Evolutionary conservation across 345 rosid genomes (phyloP), one percentile per base, ranked within the genome.

Genomic region (Syzygium aromaticum): DNA sequence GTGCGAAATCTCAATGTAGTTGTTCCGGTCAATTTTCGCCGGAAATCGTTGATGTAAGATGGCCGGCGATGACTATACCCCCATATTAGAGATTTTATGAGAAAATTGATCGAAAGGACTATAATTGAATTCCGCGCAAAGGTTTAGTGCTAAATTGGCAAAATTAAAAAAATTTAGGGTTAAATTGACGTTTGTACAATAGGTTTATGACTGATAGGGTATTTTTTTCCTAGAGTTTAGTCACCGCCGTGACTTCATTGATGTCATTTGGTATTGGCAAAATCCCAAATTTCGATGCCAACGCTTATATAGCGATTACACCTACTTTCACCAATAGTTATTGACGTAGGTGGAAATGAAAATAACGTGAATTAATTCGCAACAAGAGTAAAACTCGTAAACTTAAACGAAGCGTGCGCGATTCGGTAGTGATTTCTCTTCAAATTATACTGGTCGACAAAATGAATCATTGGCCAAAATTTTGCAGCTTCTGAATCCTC

Each of bases 61-160:
- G 10, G 3, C 5, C 0, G 0, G 0, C 22, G 5, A 28, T 63
- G 11, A 63, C 3, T 28, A 16, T 2, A 7, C 1, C 14, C 2
- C 8, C 43, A 64, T 1, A 10, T 2, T 8, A 64, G 12, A 2
- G 6, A 30, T 30, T 64, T 64, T 16, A 6, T 6, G 9, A 64
- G 77, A 30, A 64, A 64, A 16, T 64, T 64, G 40, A 64, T 17
- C 12, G 3, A 5, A 64, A 64, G 23, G 19, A 30, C 2, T 64
- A 15, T 7, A 13, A 16, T 64, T 30, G 43, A 64, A 30, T 30
- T 64, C 30, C 8, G 40, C 5, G 0, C 17, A 64, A 64, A 28
- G 1, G 3, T 28, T 17, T 64, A 15, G 3, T 10, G 17, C 12
- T 30, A 30, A 64, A 64, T 17, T 30, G 9, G 4, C 3, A 15